A percentile compares a stretch with the other conserved stretches of the same genome.
These are phyloP conservation scores for Lactarius quietus DNA, from an alignment of 768 basidiomycete genomes.

Conservation along the genomic window DNA sequence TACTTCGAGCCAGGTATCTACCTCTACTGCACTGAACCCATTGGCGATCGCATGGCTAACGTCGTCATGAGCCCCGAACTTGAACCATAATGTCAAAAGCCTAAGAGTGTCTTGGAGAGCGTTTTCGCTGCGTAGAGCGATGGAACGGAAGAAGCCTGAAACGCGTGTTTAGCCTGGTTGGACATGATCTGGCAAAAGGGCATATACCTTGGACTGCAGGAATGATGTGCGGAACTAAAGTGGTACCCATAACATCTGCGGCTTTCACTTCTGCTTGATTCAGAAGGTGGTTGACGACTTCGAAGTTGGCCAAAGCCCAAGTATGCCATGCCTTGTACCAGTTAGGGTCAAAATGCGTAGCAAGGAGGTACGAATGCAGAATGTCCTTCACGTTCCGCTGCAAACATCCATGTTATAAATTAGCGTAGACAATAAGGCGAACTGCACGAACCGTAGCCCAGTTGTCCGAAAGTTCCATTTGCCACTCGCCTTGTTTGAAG, in stretches of 20 bases:
- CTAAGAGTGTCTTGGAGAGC: slow-evolving; percentile 93
- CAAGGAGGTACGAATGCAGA: slow-evolving; percentile 75
- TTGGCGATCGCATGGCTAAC: slow-evolving; percentile 86
- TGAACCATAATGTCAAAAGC: slow-evolving; percentile 96
- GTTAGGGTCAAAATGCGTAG: slow-evolving; percentile 87
- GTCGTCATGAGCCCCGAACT: slow-evolving; percentile 85
- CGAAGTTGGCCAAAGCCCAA: slow-evolving; percentile 96
- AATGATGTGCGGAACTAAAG: slow-evolving; percentile 78
- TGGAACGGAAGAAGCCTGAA: slow-evolving; percentile 91
- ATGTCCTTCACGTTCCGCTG: slow-evolving; percentile 81
- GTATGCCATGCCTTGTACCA: slow-evolving; percentile 99
- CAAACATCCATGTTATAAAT: slow-evolving; percentile 17
- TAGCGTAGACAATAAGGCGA: not conserved
- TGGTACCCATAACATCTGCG: slow-evolving; percentile 54
- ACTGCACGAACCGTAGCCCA: slow-evolving; percentile 65
- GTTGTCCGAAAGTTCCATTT: slow-evolving; percentile 70
- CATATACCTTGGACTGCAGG: slow-evolving; percentile 83
- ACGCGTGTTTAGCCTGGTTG: slow-evolving; percentile 19
- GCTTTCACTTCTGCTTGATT: slow-evolving; percentile 52
- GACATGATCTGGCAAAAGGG: not conserved
- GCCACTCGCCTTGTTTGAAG: slow-evolving; percentile 96
- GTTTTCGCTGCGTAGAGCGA: slow-evolving; percentile 83
- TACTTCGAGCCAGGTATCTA: slow-evolving; percentile 98
- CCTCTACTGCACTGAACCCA: slow-evolving; percentile 85
- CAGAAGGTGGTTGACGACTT: slow-evolving; percentile 83